Evolutionary conservation across 164 flowering plant species (phyloP), one percentile per base, ranked within the genome.

Genomic region (Berberis vulgaris): DNA sequence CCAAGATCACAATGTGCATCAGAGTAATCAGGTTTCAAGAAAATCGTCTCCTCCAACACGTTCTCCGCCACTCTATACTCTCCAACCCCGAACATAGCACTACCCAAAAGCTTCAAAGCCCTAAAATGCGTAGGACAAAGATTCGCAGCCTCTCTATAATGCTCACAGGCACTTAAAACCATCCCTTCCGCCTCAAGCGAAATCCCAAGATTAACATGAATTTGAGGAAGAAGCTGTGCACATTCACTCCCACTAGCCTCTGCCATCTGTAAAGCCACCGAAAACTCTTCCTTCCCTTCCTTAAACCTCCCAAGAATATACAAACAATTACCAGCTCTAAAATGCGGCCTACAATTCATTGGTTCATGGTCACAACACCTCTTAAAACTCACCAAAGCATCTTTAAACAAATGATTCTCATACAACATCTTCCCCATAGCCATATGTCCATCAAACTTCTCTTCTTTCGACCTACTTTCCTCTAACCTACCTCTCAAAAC

Each of bases 1-100:
- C 96, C 99, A 70, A 95, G 71, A 77, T 95, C 99, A 66, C 99
- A 95, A 72, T 95, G 99, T 0, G 99, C 99, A 79, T 95, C 99
- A 0, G 96, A 96, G 68, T 86, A 95, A 68, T 95, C 99, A 3
- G 83, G 76, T 79, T 86, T 87, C 84, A 91, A 72, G 61, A 85
- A 91, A 53, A 92, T 85, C 10, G 97, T 94, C 77, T 95, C 99
- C 71, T 87, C 99, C 64, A 91, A 78, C 5, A 97, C 60, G 74
- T 91, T 91, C 71, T 87, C 92, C 12, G 99, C 97, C 1, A 97
- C 97, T 77, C 83, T 83, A 70, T 89, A 85, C 79, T 91, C 99
- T 11, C 97, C 97, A 7, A 95, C 97, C 40, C 97, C 99, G 61
- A 91, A 86, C 42, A 91, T 83, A 49, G 99, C 99, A 83, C 99